A percentile compares a stretch with the other conserved stretches of the same genome.
Evolutionary conservation across 176 grass and related monocot species (phyloP).

Genomic region (Otatea glauca): DNA sequence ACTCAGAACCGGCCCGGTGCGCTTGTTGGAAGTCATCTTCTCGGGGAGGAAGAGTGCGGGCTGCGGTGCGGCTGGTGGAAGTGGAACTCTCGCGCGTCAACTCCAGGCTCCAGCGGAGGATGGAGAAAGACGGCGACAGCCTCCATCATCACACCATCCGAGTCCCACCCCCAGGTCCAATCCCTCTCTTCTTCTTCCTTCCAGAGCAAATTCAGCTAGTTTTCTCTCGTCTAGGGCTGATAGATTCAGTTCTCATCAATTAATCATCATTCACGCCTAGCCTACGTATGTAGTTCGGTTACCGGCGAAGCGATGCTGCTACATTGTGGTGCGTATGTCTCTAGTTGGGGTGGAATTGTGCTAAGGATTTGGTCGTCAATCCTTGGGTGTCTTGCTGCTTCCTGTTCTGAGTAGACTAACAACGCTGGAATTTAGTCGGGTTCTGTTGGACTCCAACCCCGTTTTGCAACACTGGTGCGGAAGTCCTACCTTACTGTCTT

Average conservation of each 20-base stretch:
- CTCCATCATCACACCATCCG: conserved; percentile 11
- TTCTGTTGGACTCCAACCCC: background rate
- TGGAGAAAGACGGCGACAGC: conserved; percentile 22
- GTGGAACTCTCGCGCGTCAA: background rate
- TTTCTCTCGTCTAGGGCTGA: background rate
- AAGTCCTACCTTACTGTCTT: background rate
- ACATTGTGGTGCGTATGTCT: background rate
- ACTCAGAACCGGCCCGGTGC: background rate
- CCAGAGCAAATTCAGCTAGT: background rate
- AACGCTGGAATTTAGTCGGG: too few species aligned
- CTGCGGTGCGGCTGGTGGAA: too few species aligned
- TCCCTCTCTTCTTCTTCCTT: background rate
- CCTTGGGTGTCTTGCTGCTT: background rate
- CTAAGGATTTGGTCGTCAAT: background rate
- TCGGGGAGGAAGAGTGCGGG: background rate
- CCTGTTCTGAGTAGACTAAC: too few species aligned
- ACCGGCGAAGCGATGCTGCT: background rate
- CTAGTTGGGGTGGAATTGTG: background rate
- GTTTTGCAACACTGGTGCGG: background rate
- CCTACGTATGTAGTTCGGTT: background rate
- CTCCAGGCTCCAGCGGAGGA: background rate
- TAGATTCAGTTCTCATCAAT: background rate
- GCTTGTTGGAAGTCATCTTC: background rate
- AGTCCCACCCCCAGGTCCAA: conserved; percentile 3
- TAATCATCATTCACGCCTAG: background rate